These are phyloP conservation scores for Knufia petricola DNA, from an alignment of 2,329 filamentous ascomycete species.

Conservation along the genomic window DNA sequence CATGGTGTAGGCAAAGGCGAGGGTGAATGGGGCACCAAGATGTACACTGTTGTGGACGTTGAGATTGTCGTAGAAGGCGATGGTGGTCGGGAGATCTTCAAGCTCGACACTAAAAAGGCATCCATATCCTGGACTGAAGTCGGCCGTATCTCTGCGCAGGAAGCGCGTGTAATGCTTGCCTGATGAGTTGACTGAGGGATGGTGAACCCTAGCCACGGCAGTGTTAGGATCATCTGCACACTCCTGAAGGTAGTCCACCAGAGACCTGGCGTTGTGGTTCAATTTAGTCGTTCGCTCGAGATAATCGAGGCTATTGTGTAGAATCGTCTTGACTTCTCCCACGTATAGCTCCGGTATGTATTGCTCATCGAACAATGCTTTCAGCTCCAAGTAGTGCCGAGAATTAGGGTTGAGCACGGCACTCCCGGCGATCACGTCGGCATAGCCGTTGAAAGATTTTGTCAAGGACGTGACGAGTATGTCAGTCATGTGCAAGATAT, in stretches of 20 bases:
- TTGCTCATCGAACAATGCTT: constrained; percentile 13
- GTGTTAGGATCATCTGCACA: constrained; percentile 14
- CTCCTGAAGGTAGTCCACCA: constrained; percentile 21
- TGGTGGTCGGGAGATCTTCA: constrained; percentile 14
- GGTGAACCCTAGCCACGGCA: constrained; percentile 20
- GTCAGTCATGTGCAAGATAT: constrained; percentile 42
- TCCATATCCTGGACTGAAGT: constrained; percentile 46
- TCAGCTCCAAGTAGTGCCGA: constrained; percentile 32
- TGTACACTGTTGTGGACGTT: constrained; percentile 26
- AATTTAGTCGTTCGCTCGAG: constrained; percentile 18
- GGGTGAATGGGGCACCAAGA: constrained; percentile 16
- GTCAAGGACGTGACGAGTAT: constrained; percentile 45
- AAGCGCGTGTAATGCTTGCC: constrained; percentile 16
- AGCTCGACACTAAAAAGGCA: constrained; percentile 48
- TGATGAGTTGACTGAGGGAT: constrained; percentile 16
- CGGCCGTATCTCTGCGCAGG: constrained; percentile 26
- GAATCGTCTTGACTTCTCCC: constrained; percentile 20
- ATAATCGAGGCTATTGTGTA: constrained; percentile 22
- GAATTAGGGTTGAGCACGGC: constrained; percentile 42
- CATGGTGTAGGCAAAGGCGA: constrained; percentile 14
- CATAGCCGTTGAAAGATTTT: constrained; percentile 50
- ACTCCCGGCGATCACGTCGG: constrained; percentile 47
- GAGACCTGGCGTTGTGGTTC: constrained; percentile 18
- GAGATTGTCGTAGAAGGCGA: constrained; percentile 26
- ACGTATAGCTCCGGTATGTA: constrained; percentile 22